Evolutionary conservation across 2,329 filamentous ascomycete species (phyloP).

Genomic region (Fusarium penzigii): DNA sequence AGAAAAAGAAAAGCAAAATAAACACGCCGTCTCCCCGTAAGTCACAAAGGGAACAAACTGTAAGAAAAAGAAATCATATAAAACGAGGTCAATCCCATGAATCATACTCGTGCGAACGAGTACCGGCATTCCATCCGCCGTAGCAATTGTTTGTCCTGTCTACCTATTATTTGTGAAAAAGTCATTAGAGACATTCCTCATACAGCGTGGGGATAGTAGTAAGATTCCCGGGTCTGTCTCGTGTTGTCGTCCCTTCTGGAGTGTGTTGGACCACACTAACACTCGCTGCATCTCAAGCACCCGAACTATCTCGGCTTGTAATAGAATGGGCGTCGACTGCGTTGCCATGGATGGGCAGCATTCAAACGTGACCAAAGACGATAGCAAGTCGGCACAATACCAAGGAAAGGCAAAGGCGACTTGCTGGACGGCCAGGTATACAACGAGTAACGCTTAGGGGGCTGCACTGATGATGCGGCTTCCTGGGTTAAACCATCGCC

Average conservation of each 20-base stretch:
- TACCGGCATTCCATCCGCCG: conserved; percentile 21
- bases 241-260: conserved; percentile 2
- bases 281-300: background rate
- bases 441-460: background rate
- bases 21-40: conserved; percentile 29
- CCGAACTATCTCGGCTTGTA: background rate
- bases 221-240: conserved; percentile 10
- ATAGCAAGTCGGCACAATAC: background rate
- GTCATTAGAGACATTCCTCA: conserved; percentile 29
- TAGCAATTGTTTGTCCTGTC: conserved; percentile 27
- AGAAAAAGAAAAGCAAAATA: conserved; percentile 20
- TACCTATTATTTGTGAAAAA: conserved; percentile 30
- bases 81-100: conserved; percentile 20
- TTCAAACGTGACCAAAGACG: background rate
- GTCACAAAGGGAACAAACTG: conserved; percentile 27
- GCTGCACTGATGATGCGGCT: conserved; percentile 6
- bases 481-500: conserved; percentile 5
- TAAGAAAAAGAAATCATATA: conserved; percentile 26
- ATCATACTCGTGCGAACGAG: conserved; percentile 27
- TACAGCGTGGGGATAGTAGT: conserved; percentile 10
- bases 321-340: background rate
- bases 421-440: background rate
- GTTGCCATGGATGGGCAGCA: background rate
- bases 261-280: conserved; percentile 3
- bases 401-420: background rate